These are phyloP conservation scores for Favolaschia claudopus DNA, from an alignment of 768 basidiomycete species.

Conservation along the genomic window DNA sequence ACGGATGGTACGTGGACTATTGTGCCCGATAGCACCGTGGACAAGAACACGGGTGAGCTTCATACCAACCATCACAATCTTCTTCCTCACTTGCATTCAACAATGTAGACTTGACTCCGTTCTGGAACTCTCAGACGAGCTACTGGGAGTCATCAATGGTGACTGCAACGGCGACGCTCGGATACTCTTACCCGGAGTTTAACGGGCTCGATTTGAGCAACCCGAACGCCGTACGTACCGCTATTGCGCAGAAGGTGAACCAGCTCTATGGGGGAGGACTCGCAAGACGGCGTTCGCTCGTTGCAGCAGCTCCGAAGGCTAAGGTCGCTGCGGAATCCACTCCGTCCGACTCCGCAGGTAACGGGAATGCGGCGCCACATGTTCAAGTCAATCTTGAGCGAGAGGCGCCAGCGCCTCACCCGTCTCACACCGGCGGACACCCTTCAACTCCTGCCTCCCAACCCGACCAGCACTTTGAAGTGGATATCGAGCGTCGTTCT, in stretches of 20 bases:
- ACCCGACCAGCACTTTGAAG: too few species aligned
- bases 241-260: conserved; percentile 45
- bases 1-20: conserved; percentile 44
- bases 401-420: too few species aligned
- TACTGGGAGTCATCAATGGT: conserved; percentile 50
- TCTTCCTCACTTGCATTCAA: neutral
- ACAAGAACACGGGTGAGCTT: conserved; percentile 37
- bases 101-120: conserved; percentile 51
- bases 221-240: conserved; percentile 33
- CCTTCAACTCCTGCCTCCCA: too few species aligned
- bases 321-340: neutral
- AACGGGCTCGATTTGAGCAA: conserved; percentile 44
- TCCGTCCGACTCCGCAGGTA: neutral
- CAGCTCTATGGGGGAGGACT: conserved; percentile 40
- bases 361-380: too few species aligned
- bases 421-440: too few species aligned
- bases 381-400: too few species aligned
- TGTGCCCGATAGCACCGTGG: conserved; percentile 32
- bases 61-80: neutral
- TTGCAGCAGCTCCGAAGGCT: neutral
- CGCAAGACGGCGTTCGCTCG: neutral
- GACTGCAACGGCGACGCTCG: conserved; percentile 39
- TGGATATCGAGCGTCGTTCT: too few species aligned
- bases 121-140: conserved; percentile 45
- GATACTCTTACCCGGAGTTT: conserved; percentile 63